These are phyloP conservation scores for Ogataea minuta DNA, from an alignment of 805 yeast genomes.

Conservation along the genomic window DNA sequence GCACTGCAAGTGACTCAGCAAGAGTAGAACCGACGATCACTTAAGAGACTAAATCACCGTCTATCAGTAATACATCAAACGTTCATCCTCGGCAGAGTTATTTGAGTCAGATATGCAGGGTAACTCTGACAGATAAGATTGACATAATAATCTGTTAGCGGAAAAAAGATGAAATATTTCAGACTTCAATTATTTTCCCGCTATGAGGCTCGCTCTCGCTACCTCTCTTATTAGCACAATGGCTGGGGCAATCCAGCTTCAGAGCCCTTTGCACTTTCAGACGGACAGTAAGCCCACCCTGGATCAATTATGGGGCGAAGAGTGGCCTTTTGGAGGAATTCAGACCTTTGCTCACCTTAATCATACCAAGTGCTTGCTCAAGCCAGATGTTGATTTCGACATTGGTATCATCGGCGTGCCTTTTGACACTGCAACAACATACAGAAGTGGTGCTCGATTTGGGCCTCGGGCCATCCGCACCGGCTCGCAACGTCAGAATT, in stretches of 20 bases:
- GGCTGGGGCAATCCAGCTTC: neutral
- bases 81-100: too few relatives aligned
- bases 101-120: too few relatives aligned
- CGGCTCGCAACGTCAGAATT: slow-evolving; percentile 69
- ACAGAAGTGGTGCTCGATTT: slow-evolving; percentile 11
- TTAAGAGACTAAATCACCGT: too few relatives aligned
- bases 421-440: slow-evolving; percentile 12
- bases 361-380: slow-evolving; percentile 52
- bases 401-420: slow-evolving; percentile 47
- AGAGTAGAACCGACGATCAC: too few relatives aligned
- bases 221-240: neutral
- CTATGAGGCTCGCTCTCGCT: slow-evolving; percentile 1
- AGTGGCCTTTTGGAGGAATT: slow-evolving; percentile 70
- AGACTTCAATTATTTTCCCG: neutral
- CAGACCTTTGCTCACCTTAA: slow-evolving; percentile 75
- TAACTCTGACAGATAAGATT: too few relatives aligned
- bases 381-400: slow-evolving; percentile 51
- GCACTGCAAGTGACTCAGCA: too few relatives aligned
- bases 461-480: slow-evolving; percentile 73
- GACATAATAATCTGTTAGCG: too few relatives aligned
- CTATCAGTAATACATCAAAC: too few relatives aligned
- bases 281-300: slow-evolving; percentile 35
- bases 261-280: neutral
- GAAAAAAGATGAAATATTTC: neutral
- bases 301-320: slow-evolving; percentile 67